A percentile compares a stretch with the other conserved stretches of the same genome.
Evolutionary conservation across 495 filamentous ascomycete species (phyloP).

Genomic region (Hypoxylon lienhwacheense): DNA sequence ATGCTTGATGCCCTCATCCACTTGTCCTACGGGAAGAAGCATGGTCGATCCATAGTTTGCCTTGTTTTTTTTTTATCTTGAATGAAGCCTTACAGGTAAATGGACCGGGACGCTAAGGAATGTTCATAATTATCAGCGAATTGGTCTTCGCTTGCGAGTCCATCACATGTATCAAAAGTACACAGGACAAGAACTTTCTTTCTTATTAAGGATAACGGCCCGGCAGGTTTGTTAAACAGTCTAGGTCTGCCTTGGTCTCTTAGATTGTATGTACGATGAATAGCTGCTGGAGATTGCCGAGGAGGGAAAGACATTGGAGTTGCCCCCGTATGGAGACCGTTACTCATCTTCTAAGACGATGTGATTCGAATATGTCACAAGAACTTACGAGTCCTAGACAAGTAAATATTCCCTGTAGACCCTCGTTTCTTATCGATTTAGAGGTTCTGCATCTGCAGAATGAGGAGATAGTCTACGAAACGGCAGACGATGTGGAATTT

Average conservation of each 20-base stretch:
- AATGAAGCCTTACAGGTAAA: slow-evolving; percentile 1
- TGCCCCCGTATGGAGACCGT: background rate
- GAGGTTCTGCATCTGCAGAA: background rate
- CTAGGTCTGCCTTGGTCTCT: background rate
- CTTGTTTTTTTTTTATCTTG: background rate
- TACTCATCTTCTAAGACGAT: background rate
- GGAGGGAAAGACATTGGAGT: background rate
- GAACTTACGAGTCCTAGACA: slow-evolving; percentile 14
- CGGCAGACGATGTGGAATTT: slow-evolving; percentile 6
- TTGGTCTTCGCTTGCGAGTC: background rate
- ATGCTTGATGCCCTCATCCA: slow-evolving; percentile 7
- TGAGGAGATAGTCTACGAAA: background rate
- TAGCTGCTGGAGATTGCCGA: background rate
- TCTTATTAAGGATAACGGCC: background rate
- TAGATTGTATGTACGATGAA: background rate
- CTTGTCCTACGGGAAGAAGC: slow-evolving; percentile 1
- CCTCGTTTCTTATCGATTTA: background rate
- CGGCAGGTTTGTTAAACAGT: slow-evolving; percentile 11
- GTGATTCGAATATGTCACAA: background rate
- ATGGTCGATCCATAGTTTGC: background rate
- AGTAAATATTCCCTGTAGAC: background rate
- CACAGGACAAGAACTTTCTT: background rate
- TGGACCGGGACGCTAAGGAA: background rate
- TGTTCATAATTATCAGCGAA: background rate
- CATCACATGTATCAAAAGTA: background rate